Conservation (phyloP, 129 eudicot genomes). For the Deinandra increscens region DNA sequence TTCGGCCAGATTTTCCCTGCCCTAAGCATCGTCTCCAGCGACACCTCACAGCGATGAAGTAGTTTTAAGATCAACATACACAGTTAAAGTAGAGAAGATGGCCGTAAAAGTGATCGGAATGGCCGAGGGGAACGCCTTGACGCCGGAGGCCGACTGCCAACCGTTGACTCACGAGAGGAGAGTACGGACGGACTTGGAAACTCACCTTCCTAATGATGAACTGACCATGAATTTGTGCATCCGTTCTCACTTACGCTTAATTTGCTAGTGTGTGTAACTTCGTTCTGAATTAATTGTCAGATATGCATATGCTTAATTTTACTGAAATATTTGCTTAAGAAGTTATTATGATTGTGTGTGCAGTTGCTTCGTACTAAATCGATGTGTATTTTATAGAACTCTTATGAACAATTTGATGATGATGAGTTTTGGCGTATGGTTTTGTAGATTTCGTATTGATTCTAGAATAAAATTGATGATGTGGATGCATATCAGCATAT, state of each 20-base stretch:
- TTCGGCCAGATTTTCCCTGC: too few relatives aligned
- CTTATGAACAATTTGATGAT: neutral
- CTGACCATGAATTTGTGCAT: too few relatives aligned
- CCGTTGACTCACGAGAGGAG: conserved; percentile 61
- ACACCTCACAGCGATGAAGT: conserved; percentile 31
- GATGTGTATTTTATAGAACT: neutral
- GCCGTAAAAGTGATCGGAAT: neutral
- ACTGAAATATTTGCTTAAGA: neutral
- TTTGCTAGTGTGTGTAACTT: conserved; percentile 28
- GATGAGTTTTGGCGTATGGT: too few relatives aligned
- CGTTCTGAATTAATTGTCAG: neutral
- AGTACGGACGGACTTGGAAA: conserved; percentile 74
- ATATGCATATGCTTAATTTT: neutral
- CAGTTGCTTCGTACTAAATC: neutral
- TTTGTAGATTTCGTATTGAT: too few relatives aligned
- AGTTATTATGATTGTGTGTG: neutral
- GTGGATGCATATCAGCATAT: too few relatives aligned
- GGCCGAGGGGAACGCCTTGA: conserved; percentile 40
- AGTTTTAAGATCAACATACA: neutral
- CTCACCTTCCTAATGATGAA: conserved; percentile 50
- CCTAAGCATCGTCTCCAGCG: conserved; percentile 26
- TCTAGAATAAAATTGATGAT: too few relatives aligned
- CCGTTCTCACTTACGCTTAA: too few relatives aligned
- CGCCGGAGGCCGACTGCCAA: conserved; percentile 71
- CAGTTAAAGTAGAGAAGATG: conserved; percentile 4